Evolutionary conservation across 495 filamentous ascomycete species (phyloP), one percentile per base, ranked within the genome.

Genomic region (Penicillium manginii): DNA sequence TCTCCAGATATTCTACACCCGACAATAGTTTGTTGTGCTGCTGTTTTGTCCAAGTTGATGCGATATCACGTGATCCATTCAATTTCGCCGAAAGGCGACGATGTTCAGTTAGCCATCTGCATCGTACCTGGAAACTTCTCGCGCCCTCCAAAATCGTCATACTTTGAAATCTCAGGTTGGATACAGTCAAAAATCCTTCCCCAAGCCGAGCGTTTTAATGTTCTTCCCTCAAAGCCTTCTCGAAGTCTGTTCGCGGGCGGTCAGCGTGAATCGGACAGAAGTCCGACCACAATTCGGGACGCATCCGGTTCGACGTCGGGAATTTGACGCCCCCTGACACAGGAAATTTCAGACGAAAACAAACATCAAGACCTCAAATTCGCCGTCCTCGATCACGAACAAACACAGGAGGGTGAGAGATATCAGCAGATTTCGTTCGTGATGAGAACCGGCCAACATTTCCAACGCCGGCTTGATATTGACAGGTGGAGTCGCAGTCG

Each of bases 241-340:
- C 10, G 47, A 47, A 52, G 31, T 23, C 32, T 46, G 45, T 47
- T 42, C 54, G 18, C 22, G 52, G 31, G 52, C n/a, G 52, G 39
- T 49, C 47, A 50, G 46, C 7, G 26, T 18, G 52, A 22, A 32
- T 66, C 63, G 63, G 63, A 53, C 23, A 60, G 46, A 60, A 55
- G 46, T 56, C 63, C 63, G 63, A 60, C 31, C 32, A 23, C 18
- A 21, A 29, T 17, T 55, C 57, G 54, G 53, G n/a, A 51, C 50
- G 53, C 60, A 55, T 52, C 60, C 60, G 60, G 46, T 33, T 46
- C 26, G 55, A 58, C 22, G 11, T 40, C 48, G 49, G 33, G 18
- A 45, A 57, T 52, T 50, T 54, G 14, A 29, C 42, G 26, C 4
- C n/a, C 11, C 52, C 59, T 59, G 32, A 46, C 55, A 43, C 17